Conservation (phyloP, 106 monocot genomes). For the Chionographis japonica region DNA sequence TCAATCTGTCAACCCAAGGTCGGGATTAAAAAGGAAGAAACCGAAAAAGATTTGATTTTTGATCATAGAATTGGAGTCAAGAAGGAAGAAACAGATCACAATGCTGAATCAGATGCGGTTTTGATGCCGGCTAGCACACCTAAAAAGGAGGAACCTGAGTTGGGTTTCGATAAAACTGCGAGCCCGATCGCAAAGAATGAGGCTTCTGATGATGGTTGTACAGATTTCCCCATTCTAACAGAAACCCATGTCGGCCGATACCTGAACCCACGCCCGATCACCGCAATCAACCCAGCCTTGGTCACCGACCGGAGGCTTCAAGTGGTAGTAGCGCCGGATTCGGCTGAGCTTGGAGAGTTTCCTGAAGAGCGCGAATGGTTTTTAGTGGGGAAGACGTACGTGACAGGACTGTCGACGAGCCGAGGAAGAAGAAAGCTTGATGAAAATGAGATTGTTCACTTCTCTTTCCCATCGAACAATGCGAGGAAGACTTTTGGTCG, state of each 20-base stretch:
- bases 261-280: conserved; percentile 57
- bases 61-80: too few relatives aligned
- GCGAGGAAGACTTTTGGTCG: conserved; percentile 18
- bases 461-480: conserved; percentile 44
- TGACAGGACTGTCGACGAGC: conserved; percentile 55
- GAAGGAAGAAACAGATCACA: too few relatives aligned
- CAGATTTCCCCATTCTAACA: conserved; percentile 10
- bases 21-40: not conserved
- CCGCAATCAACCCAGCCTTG: conserved; percentile 24
- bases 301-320: conserved; percentile 18
- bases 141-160: conserved; percentile 1
- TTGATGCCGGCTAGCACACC: too few relatives aligned
- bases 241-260: conserved; percentile 26
- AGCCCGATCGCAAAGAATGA: not conserved
- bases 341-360: conserved; percentile 46
- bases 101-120: too few relatives aligned
- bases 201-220: not conserved
- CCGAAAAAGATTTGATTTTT: too few relatives aligned
- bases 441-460: conserved; percentile 60
- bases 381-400: conserved; percentile 56
- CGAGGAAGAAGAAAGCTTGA: conserved; percentile 46
- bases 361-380: conserved; percentile 73
- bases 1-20: not conserved
- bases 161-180: not conserved
- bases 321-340: conserved; percentile 7